Base-by-base conservation (phyloP, 768 basidiomycete species). In the Pholiota molesta region DNA sequence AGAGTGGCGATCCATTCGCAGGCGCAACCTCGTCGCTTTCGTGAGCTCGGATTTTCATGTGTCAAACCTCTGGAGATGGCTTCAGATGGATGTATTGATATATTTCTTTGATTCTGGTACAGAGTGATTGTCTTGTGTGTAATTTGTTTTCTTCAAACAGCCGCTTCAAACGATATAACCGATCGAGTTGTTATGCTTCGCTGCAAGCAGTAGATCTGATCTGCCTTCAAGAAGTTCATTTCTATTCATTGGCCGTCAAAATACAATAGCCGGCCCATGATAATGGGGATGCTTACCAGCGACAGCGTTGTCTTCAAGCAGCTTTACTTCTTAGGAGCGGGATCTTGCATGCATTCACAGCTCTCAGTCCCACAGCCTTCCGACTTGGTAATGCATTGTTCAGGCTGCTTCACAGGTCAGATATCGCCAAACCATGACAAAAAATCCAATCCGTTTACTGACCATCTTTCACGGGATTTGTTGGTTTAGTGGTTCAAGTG, bases 1-100 rank as follows among this genome's bases (percentile, higher is more conserved):
- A 81, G 54, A 75, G 76, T 16, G 80, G 69, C 0, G 88, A 92
- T 68, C 89, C 89, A 6, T 93, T 92, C 69, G 79, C 73, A 33
- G 69, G 69, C 26, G 65, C 66, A 23, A 49, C 63, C 52, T 64
- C 64, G 55, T 44, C 49, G 31, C 51, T 53, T 29, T 45, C 35
- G 47, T 58, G 47, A 58, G 57, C 33, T 13, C 19, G 14, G 1
- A 55, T 52, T 23, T 60, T 21, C 2, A 23, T 40, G 11, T 45
- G 29, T 40, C 19, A 11, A 23, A 19, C 29, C 11, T 52, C 14
- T 42, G 19, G 61, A 35, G 62, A 65, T 39, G 66, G 60, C 35
- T 60, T 21, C 47, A 49, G 11, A 49, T 26, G 16, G 49, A 45
- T 58, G 52, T 40, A 44, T 55, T 35, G 29, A 26, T 26, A 10